Percentiles rank a stretch among this genome's conserved stretches.
Evolutionary conservation across 805 yeast species (phyloP).

Genomic region (Kodamaea kakaduensis): DNA sequence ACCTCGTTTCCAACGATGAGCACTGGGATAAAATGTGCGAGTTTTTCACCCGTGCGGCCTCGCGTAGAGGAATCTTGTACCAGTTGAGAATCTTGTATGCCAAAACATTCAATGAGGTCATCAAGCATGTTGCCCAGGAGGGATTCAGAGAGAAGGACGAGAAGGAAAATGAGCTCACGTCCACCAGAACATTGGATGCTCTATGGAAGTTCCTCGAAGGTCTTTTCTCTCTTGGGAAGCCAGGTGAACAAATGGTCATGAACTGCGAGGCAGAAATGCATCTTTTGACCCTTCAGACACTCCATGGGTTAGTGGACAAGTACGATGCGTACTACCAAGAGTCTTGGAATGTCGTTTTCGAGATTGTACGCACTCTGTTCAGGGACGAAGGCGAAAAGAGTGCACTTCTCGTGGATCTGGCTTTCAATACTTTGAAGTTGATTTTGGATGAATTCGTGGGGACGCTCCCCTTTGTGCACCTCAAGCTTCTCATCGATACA

Average conservation of each 20-base stretch:
- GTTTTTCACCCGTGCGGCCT: conserved; percentile 44
- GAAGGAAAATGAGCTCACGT: conserved; percentile 31
- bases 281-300: conserved; percentile 54
- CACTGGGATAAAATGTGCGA: conserved; percentile 48
- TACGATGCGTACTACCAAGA: conserved; percentile 57
- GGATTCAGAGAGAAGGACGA: conserved; percentile 31
- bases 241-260: conserved; percentile 43
- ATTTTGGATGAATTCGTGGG: conserved; percentile 82
- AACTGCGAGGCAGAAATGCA: conserved; percentile 68
- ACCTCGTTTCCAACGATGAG: conserved; percentile 38
- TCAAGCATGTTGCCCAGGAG: conserved; percentile 36
- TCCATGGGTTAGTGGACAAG: conserved; percentile 72
- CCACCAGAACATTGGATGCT: conserved; percentile 46
- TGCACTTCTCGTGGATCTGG: conserved; percentile 52
- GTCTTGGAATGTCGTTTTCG: conserved; percentile 75
- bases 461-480: conserved; percentile 61
- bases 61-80: conserved; percentile 37
- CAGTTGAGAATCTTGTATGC: conserved; percentile 22
- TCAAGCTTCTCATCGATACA: conserved; percentile 65
- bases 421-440: conserved; percentile 79
- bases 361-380: conserved; percentile 59
- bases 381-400: conserved; percentile 29
- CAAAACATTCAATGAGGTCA: conserved; percentile 46
- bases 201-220: conserved; percentile 42
- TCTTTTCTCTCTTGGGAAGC: conserved; percentile 35